These are phyloP conservation scores for Suhomyces guaymorum DNA, from an alignment of 1,139 yeast species.

Conservation along the genomic window DNA sequence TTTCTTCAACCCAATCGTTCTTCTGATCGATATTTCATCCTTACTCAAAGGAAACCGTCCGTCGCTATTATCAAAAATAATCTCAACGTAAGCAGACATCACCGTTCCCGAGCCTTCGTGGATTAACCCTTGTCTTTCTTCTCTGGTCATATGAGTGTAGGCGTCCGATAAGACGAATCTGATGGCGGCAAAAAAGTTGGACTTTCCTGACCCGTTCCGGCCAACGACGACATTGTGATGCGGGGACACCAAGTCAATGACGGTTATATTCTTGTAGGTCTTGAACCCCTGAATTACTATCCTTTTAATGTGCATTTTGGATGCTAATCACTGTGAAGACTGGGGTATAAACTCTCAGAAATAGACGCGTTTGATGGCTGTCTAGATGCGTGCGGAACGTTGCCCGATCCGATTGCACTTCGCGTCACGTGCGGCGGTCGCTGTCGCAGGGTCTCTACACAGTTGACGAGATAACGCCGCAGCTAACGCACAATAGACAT, in stretches of 20 bases:
- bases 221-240: slow-evolving; percentile 91
- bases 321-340: neutral
- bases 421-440: neutral
- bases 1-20: slow-evolving; percentile 90
- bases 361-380: slow-evolving; percentile 6
- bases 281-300: slow-evolving; percentile 89
- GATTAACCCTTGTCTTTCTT: slow-evolving; percentile 83
- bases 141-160: slow-evolving; percentile 81
- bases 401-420: no score
- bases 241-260: slow-evolving; percentile 75
- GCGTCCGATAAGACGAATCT: slow-evolving; percentile 92
- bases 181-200: slow-evolving; percentile 94
- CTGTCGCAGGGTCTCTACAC: neutral
- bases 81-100: slow-evolving; percentile 91
- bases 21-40: slow-evolving; percentile 69
- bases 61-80: slow-evolving; percentile 80
- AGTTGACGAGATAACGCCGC: neutral
- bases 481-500: no score
- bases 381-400: neutral
- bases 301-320: slow-evolving; percentile 41
- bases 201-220: slow-evolving; percentile 94
- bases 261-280: slow-evolving; percentile 85
- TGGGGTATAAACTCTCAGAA: no score
- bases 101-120: slow-evolving; percentile 93
- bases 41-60: slow-evolving; percentile 70